A percentile compares a stretch with the other conserved stretches of the same genome.
These are phyloP conservation scores for Tetrahymena thermophila DNA, from an alignment of 73 alveolate species.

Conservation along the genomic window DNA sequence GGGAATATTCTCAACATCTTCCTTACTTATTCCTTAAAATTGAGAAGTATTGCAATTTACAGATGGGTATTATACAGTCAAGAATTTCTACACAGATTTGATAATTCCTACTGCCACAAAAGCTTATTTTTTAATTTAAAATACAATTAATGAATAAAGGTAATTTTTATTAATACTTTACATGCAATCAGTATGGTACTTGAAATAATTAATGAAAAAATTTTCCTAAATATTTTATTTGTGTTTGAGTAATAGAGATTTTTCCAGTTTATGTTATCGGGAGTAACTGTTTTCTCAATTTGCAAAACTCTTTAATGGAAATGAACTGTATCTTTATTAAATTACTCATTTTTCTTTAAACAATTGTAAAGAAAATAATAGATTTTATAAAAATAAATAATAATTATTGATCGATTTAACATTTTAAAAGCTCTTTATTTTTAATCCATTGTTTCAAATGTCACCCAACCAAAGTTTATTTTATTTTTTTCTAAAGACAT, in stretches of 20 bases:
- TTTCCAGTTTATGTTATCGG: neutral
- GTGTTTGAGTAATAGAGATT: neutral
- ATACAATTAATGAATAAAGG: neutral
- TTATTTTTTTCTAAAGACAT: neutral
- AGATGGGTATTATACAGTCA: neutral
- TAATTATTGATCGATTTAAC: neutral
- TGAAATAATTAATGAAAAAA: neutral
- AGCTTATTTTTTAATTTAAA: neutral
- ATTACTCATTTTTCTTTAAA: no score
- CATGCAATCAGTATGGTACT: neutral
- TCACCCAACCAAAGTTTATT: neutral
- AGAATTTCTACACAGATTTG: neutral
- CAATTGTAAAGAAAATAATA: neutral
- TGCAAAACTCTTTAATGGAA: neutral
- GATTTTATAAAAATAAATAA: neutral
- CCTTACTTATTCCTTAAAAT: neutral
- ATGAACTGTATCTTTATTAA: neutral
- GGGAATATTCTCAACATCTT: neutral
- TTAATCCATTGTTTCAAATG: neutral
- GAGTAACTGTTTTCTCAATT: neutral
- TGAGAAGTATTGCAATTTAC: neutral
- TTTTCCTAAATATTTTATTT: neutral
- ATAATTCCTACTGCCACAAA: neutral
- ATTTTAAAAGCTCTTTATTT: neutral
- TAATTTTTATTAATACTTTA: neutral